Conservation (phyloP, 1,139 yeast genomes). For the Debaryomyces udenii region DNA sequence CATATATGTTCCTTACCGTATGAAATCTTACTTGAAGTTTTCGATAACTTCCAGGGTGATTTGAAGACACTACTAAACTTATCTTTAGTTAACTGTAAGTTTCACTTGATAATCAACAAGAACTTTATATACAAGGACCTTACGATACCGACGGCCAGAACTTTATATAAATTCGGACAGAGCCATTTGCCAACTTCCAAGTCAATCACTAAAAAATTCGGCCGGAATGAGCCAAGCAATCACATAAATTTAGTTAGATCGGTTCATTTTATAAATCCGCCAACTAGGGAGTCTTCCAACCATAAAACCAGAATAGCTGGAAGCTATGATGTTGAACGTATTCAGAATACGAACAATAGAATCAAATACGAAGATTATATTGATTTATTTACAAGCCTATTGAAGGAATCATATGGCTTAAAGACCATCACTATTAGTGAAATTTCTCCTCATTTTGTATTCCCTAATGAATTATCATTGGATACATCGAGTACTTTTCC, state of each 20-base stretch:
- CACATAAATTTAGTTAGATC: slow-evolving; percentile 34
- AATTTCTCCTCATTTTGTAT: slow-evolving; percentile 55
- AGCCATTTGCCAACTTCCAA: slow-evolving; percentile 26
- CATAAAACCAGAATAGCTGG: slow-evolving; percentile 42
- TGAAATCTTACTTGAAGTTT: slow-evolving; percentile 42
- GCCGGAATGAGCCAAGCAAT: slow-evolving; percentile 31
- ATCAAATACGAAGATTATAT: slow-evolving; percentile 32
- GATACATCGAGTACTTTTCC: slow-evolving; percentile 5
- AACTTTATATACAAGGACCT: slow-evolving; percentile 39
- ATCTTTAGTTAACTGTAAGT: slow-evolving; percentile 39
- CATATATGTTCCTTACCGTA: slow-evolving; percentile 46
- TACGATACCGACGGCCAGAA: slow-evolving; percentile 25
- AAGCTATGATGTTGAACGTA: slow-evolving; percentile 35
- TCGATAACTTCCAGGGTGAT: slow-evolving; percentile 25
- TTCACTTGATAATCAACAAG: slow-evolving; percentile 39
- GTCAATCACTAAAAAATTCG: slow-evolving; percentile 21
- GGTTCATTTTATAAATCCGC: slow-evolving; percentile 39
- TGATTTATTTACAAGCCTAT: slow-evolving; percentile 24
- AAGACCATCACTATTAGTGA: slow-evolving; percentile 36
- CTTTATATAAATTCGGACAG: slow-evolving; percentile 37
- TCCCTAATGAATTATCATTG: slow-evolving; percentile 27
- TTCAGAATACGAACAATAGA: slow-evolving; percentile 19
- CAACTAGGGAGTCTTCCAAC: slow-evolving; percentile 26
- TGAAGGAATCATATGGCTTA: slow-evolving; percentile 38
- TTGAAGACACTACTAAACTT: slow-evolving; percentile 28